phyloP scores from a whole-genome alignment of 2,329 filamentous ascomycete genomes.

The Ophiosphaerella narmari region DNA sequence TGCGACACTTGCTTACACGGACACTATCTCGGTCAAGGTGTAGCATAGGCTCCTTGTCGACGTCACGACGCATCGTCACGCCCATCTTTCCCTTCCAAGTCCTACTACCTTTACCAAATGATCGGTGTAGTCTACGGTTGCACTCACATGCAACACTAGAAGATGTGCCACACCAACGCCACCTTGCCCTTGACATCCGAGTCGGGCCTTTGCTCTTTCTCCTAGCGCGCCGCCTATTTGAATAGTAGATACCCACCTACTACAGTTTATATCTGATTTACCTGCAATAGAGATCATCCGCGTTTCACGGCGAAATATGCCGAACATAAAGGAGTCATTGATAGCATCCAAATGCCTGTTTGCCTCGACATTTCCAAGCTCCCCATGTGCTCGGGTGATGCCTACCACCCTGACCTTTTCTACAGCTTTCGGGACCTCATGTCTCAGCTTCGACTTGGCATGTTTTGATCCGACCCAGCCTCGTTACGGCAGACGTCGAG shows the following conservation, averaged over 20 bases:
- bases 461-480: background rate
- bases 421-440: background rate
- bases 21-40: slow-evolving; percentile 13
- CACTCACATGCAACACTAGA: slow-evolving; percentile 15
- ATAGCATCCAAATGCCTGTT: no score
- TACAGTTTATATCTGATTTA: background rate
- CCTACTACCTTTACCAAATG: slow-evolving; percentile 22
- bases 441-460: background rate
- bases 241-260: background rate
- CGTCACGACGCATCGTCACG: slow-evolving; percentile 34
- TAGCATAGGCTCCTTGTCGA: slow-evolving; percentile 4
- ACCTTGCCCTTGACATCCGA: background rate
- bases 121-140: slow-evolving; percentile 13
- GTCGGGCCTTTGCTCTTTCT: background rate
- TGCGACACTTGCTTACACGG: slow-evolving; percentile 12
- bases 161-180: slow-evolving; percentile 21
- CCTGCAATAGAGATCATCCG: background rate
- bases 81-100: slow-evolving; percentile 18
- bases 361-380: background rate
- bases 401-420: background rate
- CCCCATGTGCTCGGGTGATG: background rate
- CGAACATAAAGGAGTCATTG: no score
- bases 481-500: no score
- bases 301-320: no score
- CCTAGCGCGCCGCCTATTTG: background rate